Conservation (phyloP, 2,329 filamentous ascomycete genomes). For the Trichoderma semiorbis region DNA sequence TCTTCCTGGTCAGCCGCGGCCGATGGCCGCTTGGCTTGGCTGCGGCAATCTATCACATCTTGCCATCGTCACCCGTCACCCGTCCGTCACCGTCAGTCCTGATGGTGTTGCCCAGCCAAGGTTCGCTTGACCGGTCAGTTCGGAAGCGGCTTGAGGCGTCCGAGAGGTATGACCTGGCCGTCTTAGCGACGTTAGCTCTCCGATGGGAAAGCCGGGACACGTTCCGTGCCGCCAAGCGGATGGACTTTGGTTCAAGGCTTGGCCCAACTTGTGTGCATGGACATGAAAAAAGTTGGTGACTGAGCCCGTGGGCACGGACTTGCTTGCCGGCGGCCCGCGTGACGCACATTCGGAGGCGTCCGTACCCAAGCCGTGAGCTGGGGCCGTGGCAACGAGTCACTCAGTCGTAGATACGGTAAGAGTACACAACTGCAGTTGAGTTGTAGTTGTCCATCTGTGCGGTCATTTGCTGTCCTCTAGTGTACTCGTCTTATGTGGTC, state of each 20-base stretch:
- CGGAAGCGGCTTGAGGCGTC: neutral
- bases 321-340: neutral
- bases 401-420: neutral
- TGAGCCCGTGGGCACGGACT: neutral
- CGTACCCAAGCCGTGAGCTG: neutral
- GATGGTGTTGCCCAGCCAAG: neutral
- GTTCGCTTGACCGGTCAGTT: neutral
- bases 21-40: neutral
- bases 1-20: neutral
- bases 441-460: neutral
- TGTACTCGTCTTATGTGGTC: neutral
- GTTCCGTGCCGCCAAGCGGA: constrained; percentile 1
- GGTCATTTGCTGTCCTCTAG: neutral
- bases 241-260: neutral
- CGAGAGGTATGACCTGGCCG: neutral
- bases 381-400: neutral
- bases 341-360: constrained; percentile 1
- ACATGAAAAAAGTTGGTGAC: neutral
- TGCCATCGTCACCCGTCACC: neutral
- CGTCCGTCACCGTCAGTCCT: neutral
- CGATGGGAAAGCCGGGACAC: neutral
- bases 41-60: neutral
- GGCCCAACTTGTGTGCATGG: neutral
- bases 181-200: neutral
- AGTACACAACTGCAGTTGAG: neutral